A percentile compares a stretch with the other conserved stretches of the same genome.
Conservation (phyloP, 108 stramenopile genomes). For the Nannochloropsis gaditana region DNA sequence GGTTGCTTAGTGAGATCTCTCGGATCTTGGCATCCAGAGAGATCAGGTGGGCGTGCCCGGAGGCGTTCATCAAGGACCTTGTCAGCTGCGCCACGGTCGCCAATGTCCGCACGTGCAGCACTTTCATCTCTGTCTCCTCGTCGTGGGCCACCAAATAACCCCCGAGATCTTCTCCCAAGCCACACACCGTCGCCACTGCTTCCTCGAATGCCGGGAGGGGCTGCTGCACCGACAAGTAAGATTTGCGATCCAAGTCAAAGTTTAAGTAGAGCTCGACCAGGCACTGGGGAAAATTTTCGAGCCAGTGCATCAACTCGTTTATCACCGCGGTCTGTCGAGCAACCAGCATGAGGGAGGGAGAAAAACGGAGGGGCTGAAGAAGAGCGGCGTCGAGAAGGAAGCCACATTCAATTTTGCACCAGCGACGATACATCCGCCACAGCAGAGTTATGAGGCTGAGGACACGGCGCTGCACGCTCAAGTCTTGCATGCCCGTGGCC, state of each 20-base stretch:
- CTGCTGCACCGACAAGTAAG: conserved; percentile 41
- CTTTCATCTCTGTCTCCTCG: conserved; percentile 21
- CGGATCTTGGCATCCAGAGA: conserved; percentile 30
- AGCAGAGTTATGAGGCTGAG: conserved; percentile 7
- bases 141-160: neutral
- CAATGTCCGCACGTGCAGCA: conserved; percentile 39
- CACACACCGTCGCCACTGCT: conserved; percentile 30
- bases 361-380: neutral
- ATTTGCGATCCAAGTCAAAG: conserved; percentile 54
- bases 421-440: neutral
- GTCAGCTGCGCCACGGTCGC: conserved; percentile 40
- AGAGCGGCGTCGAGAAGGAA: neutral
- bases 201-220: conserved; percentile 46
- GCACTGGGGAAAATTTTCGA: conserved; percentile 42
- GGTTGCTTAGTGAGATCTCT: conserved; percentile 23
- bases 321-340: conserved; percentile 27
- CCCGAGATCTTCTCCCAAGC: conserved; percentile 38
- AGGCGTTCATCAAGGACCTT: conserved; percentile 44
- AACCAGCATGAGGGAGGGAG: neutral
- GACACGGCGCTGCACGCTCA: neutral
- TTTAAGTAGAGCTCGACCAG: conserved; percentile 54
- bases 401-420: neutral
- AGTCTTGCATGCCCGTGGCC: neutral
- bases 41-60: conserved; percentile 49
- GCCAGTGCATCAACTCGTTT: conserved; percentile 49